Base-by-base conservation (phyloP, 768 basidiomycete species). In the Piloderma croceum region DNA sequence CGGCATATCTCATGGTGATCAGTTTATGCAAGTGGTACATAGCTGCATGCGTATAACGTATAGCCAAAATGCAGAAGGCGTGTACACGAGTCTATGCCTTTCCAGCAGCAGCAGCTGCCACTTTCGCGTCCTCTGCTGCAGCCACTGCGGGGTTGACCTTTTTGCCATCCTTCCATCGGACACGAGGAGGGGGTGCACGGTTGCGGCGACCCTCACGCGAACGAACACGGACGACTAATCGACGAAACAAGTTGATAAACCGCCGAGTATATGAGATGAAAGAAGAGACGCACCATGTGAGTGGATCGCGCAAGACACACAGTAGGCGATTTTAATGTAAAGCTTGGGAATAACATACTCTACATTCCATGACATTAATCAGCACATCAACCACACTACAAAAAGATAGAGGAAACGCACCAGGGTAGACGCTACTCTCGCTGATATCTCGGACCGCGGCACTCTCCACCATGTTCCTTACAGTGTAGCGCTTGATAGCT, bases 401-500 rank as follows among this genome's bases (percentile, higher is more conserved):
- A 29, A 15, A 29, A 15, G 27, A 15, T 29, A 29, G 27, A 15
- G 27, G 27, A 15, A 18, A 70, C 81, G 50, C 56, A 92, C 91
- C 90, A 43, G 73, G 67, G 71, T 97, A 99, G 47, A 97, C 84
- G 57, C 83, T 86, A 31, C 93, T 92, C 57, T 98, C 96, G 61
- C 84, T 89, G 62, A 99, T 87, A 73, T 99, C 96, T 49, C 93
- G 77, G 53, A 97, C 90, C 40, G 94, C 94, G 33, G 96, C 96
- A 60, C 89, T 89, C 79, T 98, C 94, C 43, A 99, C 92, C 90
- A 98, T 98, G 81, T 99, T 99, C 69, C 92, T 82, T 60, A 98
- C 94, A 27, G 93, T 96, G 80, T 94, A 94, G 38, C 96, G 79
- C 75, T 96, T 96, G 84, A 98, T 96, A 52, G 94, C 94, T 79